Evolutionary conservation across 1,284 basidiomycete species (phyloP), one percentile per base, ranked within the genome.

Genomic region (Tilletiaria anomala): DNA sequence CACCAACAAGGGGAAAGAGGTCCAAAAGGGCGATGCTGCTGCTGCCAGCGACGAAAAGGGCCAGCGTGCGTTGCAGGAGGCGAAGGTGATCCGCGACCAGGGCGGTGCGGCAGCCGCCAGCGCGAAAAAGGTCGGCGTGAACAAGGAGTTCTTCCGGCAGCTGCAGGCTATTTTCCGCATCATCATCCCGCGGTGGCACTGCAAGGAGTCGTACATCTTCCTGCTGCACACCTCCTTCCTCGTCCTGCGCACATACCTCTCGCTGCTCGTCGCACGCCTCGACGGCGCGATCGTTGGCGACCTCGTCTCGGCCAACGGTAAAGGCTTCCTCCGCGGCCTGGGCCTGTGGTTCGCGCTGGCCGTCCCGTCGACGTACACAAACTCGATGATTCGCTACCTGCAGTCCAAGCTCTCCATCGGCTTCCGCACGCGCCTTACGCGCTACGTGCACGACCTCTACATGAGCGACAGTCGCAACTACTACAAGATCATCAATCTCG

Each of bases 401-500:
- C 88, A 96, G 70, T 78, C 81, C n/a, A 85, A 84, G 53, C 75
- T 97, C 2, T 78, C 87, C 0, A 74, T 93, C 11, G 75, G 79
- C 4, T 77, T 94, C 60, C 75, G 88, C 34, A 88, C 85, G 0
- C 78, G 84, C 6, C 72, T 97, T 23, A 89, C 86, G 0, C 78
- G 86, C 32, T 94, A 94, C 67, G 80, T 83, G 0, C 83, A 91
- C 62, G 88, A 94, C 60, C 74, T 96, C 8, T 96, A 97, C 68
- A 53, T 66, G 37, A 46, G 48, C 54, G 60, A 72, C 39, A 69
- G 71, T 36, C 67, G 70, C 42, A 76, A 74, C 51, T 76, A 72
- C 54, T 75, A 76, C 67, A 73, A 56, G 45, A 53, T 66, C 45
- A 57, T 62, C 45, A 66, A 66, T 39, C 44, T 60, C 35, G 57